A percentile compares a stretch with the other conserved stretches of the same genome.
These are phyloP conservation scores for Phytophthora kernoviae DNA, from an alignment of 352 stramenopile genomes.

Conservation along the genomic window DNA sequence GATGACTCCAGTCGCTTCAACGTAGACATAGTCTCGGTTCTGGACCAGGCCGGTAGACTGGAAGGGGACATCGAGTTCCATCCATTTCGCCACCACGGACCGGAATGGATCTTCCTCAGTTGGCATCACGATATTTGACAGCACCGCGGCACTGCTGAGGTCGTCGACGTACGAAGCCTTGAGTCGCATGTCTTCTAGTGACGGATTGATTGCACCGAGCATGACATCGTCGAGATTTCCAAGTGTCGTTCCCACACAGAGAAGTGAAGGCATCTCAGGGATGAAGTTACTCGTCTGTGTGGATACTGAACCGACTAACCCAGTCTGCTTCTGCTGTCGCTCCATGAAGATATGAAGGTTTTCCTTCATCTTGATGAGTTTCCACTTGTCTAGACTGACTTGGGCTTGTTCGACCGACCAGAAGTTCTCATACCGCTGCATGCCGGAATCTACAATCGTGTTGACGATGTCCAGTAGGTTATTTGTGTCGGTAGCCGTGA, in stretches of 20 bases:
- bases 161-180: conserved; percentile 42
- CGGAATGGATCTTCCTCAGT: conserved; percentile 23
- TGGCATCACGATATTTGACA: conserved; percentile 32
- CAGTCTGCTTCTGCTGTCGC: not conserved
- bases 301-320: not conserved
- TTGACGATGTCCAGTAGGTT: conserved; percentile 29
- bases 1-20: conserved; percentile 27
- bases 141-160: conserved; percentile 19
- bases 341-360: conserved; percentile 32
- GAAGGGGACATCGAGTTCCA: conserved; percentile 33
- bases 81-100: conserved; percentile 41
- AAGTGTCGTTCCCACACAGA: conserved; percentile 24
- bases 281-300: conserved; percentile 1
- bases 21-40: conserved; percentile 49
- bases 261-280: conserved; percentile 15
- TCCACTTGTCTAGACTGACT: conserved; percentile 30
- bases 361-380: conserved; percentile 30
- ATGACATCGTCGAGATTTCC: conserved; percentile 41
- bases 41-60: conserved; percentile 27
- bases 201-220: conserved; percentile 37
- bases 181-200: conserved; percentile 30
- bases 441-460: conserved; percentile 21
- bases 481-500: conserved; percentile 14
- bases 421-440: conserved; percentile 32
- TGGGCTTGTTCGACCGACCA: conserved; percentile 34